These are phyloP conservation scores for Apium graveolens DNA, from an alignment of 129 eudicot species.

Conservation along the genomic window DNA sequence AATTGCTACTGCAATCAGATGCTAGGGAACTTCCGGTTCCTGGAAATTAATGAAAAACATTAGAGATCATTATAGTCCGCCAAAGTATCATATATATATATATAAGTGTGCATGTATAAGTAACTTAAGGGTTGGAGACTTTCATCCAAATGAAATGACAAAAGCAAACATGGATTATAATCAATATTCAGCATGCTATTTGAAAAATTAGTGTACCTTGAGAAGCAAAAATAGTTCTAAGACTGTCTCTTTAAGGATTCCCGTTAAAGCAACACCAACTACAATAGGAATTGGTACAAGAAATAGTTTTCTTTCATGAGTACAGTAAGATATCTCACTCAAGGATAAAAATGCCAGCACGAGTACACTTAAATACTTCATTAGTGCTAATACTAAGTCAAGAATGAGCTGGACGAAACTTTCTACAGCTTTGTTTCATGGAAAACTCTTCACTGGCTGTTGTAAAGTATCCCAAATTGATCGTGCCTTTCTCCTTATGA, in stretches of 20 bases:
- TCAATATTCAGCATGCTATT: background rate
- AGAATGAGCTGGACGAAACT: slow-evolving; percentile 67
- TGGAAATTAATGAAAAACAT: slow-evolving; percentile 9
- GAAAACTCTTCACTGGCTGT: slow-evolving; percentile 64
- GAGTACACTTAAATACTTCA: slow-evolving; percentile 53
- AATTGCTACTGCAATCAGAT: slow-evolving; percentile 41
- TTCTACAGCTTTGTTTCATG: slow-evolving; percentile 60
- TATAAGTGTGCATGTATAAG: background rate
- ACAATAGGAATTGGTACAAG: slow-evolving; percentile 59
- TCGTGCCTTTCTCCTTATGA: slow-evolving; percentile 43
- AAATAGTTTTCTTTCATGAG: slow-evolving; percentile 66
- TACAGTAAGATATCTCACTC: slow-evolving; percentile 82
- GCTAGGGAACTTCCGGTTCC: slow-evolving; percentile 77
- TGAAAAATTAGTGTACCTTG: slow-evolving; percentile 31
- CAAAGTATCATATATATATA: background rate
- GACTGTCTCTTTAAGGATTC: slow-evolving; percentile 49
- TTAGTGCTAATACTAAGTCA: slow-evolving; percentile 51
- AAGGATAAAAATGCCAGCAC: slow-evolving; percentile 56
- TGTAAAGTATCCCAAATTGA: slow-evolving; percentile 68
- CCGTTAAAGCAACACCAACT: slow-evolving; percentile 61
- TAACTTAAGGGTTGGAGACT: background rate
- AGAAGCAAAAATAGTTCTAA: slow-evolving; percentile 59
- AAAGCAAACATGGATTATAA: background rate
- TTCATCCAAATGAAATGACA: background rate
- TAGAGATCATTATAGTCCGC: background rate